A percentile compares a stretch with the other conserved stretches of the same genome.
Conservation (phyloP, 2,329 filamentous ascomycete genomes). For the Alternaria rosae region DNA sequence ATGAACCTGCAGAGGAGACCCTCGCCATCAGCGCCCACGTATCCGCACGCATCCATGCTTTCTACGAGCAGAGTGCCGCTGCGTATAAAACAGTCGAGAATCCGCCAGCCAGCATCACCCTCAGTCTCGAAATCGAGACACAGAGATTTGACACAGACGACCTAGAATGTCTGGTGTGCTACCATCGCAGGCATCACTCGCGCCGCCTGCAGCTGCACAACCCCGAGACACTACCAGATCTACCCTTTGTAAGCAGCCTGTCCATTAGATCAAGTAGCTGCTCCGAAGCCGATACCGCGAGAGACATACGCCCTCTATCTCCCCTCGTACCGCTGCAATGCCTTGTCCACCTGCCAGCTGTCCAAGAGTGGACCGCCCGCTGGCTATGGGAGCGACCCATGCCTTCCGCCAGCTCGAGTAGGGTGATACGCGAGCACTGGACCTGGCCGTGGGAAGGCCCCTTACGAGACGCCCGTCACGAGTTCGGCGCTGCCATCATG, state of each 20-base stretch:
- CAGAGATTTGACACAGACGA: slow-evolving; percentile 14
- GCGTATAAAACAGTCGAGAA: slow-evolving; percentile 6
- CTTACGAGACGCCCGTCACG: slow-evolving; percentile 20
- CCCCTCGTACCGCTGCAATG: slow-evolving; percentile 19
- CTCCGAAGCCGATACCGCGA: neutral
- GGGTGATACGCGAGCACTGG: slow-evolving; percentile 17
- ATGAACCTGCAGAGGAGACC: slow-evolving; percentile 19
- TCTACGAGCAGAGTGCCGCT: slow-evolving; percentile 12
- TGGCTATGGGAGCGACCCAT: slow-evolving; percentile 22
- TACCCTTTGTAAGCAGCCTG: slow-evolving; percentile 14
- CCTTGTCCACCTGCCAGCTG: slow-evolving; percentile 15
- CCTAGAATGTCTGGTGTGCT: slow-evolving; percentile 9
- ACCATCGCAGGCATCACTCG: slow-evolving; percentile 18
- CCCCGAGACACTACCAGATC: slow-evolving; percentile 16
- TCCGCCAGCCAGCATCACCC: slow-evolving; percentile 15
- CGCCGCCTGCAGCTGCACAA: slow-evolving; percentile 16
- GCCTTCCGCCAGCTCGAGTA: slow-evolving; percentile 15
- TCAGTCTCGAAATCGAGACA: slow-evolving; percentile 11
- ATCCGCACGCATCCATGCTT: slow-evolving; percentile 14
- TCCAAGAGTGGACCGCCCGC: slow-evolving; percentile 16
- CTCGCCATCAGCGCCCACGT: slow-evolving; percentile 14
- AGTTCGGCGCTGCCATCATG: slow-evolving; percentile 21
- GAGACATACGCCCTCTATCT: slow-evolving; percentile 24
- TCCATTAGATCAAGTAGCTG: slow-evolving; percentile 2
- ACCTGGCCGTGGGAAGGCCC: slow-evolving; percentile 20